Percentiles rank a stretch among this genome's conserved stretches.
Evolutionary conservation across 2,329 filamentous ascomycete species (phyloP).

Genomic region (Fusarium sp.): DNA sequence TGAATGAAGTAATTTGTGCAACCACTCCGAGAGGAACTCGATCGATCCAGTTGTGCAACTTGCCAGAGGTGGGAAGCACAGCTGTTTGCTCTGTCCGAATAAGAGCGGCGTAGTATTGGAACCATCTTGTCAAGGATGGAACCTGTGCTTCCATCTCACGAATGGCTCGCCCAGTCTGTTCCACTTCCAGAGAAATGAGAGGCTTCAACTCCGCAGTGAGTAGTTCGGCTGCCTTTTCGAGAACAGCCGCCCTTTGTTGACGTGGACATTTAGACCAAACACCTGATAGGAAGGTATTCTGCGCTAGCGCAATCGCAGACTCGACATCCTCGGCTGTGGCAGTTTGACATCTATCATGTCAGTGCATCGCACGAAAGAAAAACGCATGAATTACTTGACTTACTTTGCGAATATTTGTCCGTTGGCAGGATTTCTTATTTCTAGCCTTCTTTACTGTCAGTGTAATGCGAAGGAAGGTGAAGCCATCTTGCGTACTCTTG

Average conservation of each 20-base stretch:
- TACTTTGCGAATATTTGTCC: no score
- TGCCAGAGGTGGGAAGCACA: conserved; percentile 75
- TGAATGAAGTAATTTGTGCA: conserved; percentile 71
- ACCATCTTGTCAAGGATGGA: conserved; percentile 76
- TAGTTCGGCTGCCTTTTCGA: conserved; percentile 72
- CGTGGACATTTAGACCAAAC: conserved; percentile 75
- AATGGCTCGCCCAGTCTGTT: conserved; percentile 77
- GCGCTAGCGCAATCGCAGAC: conserved; percentile 61
- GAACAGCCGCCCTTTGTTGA: conserved; percentile 72
- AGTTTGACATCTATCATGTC: conserved; percentile 44
- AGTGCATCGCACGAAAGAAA: no score
- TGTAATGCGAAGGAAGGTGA: no score
- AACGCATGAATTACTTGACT: no score
- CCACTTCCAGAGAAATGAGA: conserved; percentile 75
- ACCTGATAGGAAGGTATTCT: conserved; percentile 75
- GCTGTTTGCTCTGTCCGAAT: conserved; percentile 77
- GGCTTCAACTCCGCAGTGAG: conserved; percentile 67
- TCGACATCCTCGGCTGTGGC: conserved; percentile 52
- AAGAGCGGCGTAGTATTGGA: conserved; percentile 78
- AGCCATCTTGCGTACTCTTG: no score
- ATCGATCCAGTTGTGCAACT: conserved; percentile 70
- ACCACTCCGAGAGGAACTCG: conserved; percentile 72
- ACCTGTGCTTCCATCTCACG: conserved; percentile 81
- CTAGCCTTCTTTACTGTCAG: no score
- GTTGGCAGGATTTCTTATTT: no score